phyloP scores from a whole-genome alignment of 164 flowering plant species.

The Pachysandra terminalis region DNA sequence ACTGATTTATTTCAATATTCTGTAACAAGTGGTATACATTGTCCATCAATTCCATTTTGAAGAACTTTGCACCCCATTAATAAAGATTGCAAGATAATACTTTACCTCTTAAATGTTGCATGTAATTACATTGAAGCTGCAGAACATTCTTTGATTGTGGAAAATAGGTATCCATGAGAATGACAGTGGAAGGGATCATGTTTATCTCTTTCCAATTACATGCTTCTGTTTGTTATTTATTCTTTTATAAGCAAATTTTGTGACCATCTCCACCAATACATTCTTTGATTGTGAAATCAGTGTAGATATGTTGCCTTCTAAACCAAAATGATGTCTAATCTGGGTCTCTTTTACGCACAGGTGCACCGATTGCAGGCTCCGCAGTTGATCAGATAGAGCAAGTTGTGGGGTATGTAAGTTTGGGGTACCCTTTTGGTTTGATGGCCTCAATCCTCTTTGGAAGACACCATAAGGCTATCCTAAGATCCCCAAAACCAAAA shows the following conservation, averaged over 20 bases:
- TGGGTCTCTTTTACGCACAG: slow-evolving; percentile 31
- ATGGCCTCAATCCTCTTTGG: slow-evolving; percentile 88
- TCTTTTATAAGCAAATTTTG: background rate
- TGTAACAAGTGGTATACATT: background rate
- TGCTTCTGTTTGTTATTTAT: background rate
- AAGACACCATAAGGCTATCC: slow-evolving; percentile 74
- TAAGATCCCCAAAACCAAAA: slow-evolving; percentile 76
- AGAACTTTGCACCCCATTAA: too few species aligned
- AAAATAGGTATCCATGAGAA: too few species aligned
- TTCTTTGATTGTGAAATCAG: background rate
- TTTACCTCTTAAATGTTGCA: too few species aligned
- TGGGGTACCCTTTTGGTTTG: slow-evolving; percentile 90
- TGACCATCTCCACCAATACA: background rate
- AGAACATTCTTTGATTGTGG: too few species aligned
- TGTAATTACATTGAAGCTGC: too few species aligned
- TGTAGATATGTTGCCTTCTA: background rate
- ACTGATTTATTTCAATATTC: background rate
- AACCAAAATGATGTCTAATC: background rate
- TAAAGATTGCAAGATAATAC: too few species aligned
- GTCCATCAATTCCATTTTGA: background rate
- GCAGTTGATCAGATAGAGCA: slow-evolving; percentile 75
- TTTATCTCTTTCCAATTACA: too few species aligned
- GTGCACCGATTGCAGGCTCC: slow-evolving; percentile 95
- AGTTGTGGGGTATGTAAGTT: slow-evolving; percentile 80
- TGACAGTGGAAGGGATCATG: too few species aligned